Base-by-base conservation (phyloP, 2,329 filamentous ascomycete genomes). In the Amphichorda felina region DNA sequence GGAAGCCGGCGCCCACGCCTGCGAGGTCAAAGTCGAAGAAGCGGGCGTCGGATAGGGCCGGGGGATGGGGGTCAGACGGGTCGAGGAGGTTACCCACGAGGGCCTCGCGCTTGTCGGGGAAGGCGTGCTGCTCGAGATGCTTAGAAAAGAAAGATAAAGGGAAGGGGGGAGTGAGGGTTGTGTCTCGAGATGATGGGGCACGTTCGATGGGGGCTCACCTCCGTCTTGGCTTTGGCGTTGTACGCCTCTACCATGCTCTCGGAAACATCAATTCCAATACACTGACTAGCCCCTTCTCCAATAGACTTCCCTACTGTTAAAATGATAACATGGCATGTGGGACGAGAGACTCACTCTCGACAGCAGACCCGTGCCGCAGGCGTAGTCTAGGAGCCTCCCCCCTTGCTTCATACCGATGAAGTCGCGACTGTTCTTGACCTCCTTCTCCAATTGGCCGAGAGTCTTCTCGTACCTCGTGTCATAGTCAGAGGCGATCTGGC, bases 391-490 rank as follows among this genome's bases (percentile, higher is more conserved):
- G 35, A 54, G 39, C 8, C 44, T 52, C 9, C 36, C 31, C 2
- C 49, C 47, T 45, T 59, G 35, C 29, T 45, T 45, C 22, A 73
- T 67, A 29, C 74, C 76, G 38, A 84, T 70, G 61, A 81, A 82
- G 35, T 68, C 61, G 84, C 39, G 40, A 1, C 16, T 13, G 2
- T 16, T 16, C 18, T 25, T 30, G 11, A 35, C 24, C 11, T 37
- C 32, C n/a, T 35, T 18, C 24, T 32, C 27, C 9, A 51, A 57
- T 44, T 64, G 61, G 25, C 59, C 54, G 32, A 73, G 61, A 10
- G 68, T 63, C 45, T 69, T 68, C 34, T 63, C 61, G 43, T 74
- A 74, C 39, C 67, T 70, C 27, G 54, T 48, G 45, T 82, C 75
- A 34, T 55, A 59, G 10, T 53, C 44, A 13, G 43, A 34, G 22